These are phyloP conservation scores for Melampsora americana DNA, from an alignment of 1,284 basidiomycete species.

Conservation along the genomic window DNA sequence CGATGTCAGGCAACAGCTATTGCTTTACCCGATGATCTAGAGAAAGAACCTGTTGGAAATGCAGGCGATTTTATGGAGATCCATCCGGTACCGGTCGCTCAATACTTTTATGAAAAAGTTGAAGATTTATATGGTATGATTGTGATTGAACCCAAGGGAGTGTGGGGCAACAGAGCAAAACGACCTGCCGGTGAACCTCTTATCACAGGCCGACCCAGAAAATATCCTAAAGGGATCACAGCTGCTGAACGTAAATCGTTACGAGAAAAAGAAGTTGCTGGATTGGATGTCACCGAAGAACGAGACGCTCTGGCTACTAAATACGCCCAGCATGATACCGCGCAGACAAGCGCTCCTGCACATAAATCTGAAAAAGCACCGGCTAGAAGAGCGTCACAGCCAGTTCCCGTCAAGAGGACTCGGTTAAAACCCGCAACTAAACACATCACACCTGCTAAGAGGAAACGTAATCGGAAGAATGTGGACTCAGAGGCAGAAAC, in stretches of 20 bases:
- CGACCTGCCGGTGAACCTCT: background rate
- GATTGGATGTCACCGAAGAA: background rate
- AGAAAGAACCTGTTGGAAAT: background rate
- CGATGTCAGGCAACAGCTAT: slow-evolving; percentile 32
- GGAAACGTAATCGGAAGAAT: background rate
- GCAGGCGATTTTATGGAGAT: slow-evolving; percentile 25
- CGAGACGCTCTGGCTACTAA: background rate
- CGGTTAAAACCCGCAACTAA: no score
- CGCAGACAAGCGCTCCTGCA: no score
- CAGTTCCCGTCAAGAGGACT: no score
- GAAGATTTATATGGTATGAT: slow-evolving; percentile 23
- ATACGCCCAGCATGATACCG: no score
- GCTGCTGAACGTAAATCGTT: background rate
- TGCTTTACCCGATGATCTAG: slow-evolving; percentile 18
- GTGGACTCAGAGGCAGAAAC: background rate
- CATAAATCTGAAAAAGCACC: no score
- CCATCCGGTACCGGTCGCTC: slow-evolving; percentile 19
- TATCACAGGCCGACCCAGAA: slow-evolving; percentile 9
- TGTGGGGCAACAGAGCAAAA: slow-evolving; percentile 23
- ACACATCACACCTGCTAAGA: no score
- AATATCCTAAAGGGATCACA: slow-evolving; percentile 17
- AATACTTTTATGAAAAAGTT: slow-evolving; percentile 28
- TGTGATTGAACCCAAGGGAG: slow-evolving; percentile 33
- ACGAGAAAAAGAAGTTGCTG: background rate
- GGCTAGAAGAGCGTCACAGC: no score